Evolutionary conservation across 2,329 filamentous ascomycete species (phyloP).

Genomic region (Alternaria solani): DNA sequence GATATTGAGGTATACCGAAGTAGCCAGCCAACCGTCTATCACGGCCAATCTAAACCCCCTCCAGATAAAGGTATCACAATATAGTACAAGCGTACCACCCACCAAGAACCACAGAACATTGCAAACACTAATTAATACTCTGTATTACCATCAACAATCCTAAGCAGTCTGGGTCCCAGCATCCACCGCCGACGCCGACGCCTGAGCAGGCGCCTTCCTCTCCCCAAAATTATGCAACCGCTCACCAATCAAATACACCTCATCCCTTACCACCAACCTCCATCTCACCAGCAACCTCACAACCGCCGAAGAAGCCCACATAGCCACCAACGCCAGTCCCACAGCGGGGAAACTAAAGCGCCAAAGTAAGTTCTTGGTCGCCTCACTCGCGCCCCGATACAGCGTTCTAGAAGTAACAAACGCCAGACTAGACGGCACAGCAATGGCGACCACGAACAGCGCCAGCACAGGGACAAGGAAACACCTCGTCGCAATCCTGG

Average conservation of each 20-base stretch:
- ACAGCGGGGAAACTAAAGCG: slow-evolving; percentile 77
- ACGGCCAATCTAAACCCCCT: background rate
- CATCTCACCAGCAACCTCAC: slow-evolving; percentile 72
- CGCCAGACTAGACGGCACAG: slow-evolving; percentile 69
- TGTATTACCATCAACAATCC: background rate
- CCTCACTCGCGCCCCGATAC: slow-evolving; percentile 54
- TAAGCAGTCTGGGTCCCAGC: background rate
- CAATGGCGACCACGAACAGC: slow-evolving; percentile 69
- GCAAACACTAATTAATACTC: background rate
- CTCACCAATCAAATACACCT: slow-evolving; percentile 96
- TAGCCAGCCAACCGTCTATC: background rate
- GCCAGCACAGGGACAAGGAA: slow-evolving; percentile 80
- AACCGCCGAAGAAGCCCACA: slow-evolving; percentile 61
- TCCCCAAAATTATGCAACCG: slow-evolving; percentile 92
- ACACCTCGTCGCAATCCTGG: slow-evolving; percentile 79
- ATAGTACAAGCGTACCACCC: background rate
- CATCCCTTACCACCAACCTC: slow-evolving; percentile 85
- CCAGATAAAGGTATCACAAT: background rate
- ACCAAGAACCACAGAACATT: background rate
- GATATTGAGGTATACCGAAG: background rate
- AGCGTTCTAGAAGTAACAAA: slow-evolving; percentile 57
- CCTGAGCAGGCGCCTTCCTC: slow-evolving; percentile 32
- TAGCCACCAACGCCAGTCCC: slow-evolving; percentile 55
- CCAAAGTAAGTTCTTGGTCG: slow-evolving; percentile 62
- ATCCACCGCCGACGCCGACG: slow-evolving; percentile 1